Percentiles rank a stretch among this genome's conserved stretches.
Conservation (phyloP, 345 rosid species). For the Aethionema arabicum region DNA sequence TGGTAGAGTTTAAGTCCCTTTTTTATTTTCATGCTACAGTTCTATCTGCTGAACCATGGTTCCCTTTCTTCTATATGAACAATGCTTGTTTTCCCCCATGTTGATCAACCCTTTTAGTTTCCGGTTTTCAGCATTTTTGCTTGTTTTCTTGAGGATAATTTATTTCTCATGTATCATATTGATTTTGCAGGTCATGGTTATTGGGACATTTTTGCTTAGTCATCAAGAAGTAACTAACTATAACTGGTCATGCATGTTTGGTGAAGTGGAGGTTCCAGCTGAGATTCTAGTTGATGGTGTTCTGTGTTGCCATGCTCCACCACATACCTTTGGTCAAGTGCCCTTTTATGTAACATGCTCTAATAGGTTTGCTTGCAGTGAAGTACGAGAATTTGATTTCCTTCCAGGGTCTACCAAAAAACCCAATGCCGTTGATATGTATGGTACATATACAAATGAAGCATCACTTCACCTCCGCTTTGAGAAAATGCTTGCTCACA, state of each 20-base stretch:
- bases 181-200: constrained; percentile 58
- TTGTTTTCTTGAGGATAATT: constrained; percentile 4
- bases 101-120: constrained; percentile 13
- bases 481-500: constrained; percentile 54
- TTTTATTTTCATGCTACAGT: constrained; percentile 7
- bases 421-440: constrained; percentile 42
- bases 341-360: constrained; percentile 93
- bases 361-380: constrained; percentile 90
- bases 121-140: constrained; percentile 10
- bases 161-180: constrained; percentile 21
- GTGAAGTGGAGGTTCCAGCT: constrained; percentile 93
- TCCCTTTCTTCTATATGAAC: no score
- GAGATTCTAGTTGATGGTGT: constrained; percentile 67
- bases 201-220: constrained; percentile 66
- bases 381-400: constrained; percentile 88
- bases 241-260: constrained; percentile 97
- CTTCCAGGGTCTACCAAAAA: constrained; percentile 49
- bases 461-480: constrained; percentile 50
- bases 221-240: constrained; percentile 53
- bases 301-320: constrained; percentile 74
- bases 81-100: no score
- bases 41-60: constrained; percentile 1
- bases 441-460: constrained; percentile 42
- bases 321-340: constrained; percentile 63
- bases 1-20: constrained; percentile 1